These are phyloP conservation scores for Barnettozyma californica DNA, from an alignment of 805 yeast genomes.

Conservation along the genomic window DNA sequence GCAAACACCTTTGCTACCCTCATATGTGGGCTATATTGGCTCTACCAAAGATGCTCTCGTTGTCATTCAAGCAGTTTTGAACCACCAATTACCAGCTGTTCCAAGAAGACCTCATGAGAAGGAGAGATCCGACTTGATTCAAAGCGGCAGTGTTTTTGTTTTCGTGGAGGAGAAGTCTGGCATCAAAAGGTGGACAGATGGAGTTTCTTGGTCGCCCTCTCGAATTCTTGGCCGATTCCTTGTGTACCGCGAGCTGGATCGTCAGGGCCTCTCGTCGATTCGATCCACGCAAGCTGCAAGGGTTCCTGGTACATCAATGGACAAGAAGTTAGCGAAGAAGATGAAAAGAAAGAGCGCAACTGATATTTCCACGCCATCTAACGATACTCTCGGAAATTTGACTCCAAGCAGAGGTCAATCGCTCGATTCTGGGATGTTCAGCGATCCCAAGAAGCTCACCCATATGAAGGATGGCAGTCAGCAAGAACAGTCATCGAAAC, in stretches of 20 bases:
- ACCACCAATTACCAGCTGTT: conserved; percentile 53
- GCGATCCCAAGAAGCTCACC: background rate
- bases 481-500: background rate
- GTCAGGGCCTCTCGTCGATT: conserved; percentile 36
- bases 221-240: conserved; percentile 81
- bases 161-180: conserved; percentile 79
- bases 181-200: conserved; percentile 94
- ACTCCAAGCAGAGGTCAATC: background rate
- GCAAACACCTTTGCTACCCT: conserved; percentile 15
- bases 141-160: conserved; percentile 77
- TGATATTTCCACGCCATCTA: background rate
- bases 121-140: conserved; percentile 61
- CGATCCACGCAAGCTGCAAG: conserved; percentile 14
- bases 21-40: conserved; percentile 54
- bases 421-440: background rate
- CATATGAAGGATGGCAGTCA: background rate
- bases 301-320: background rate
- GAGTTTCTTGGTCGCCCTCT: conserved; percentile 91
- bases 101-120: conserved; percentile 78
- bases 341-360: conserved; percentile 10
- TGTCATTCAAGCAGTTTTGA: conserved; percentile 73
- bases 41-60: conserved; percentile 80
- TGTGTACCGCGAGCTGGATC: conserved; percentile 68
- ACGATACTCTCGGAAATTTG: background rate
- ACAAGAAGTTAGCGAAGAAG: conserved; percentile 3